phyloP scores from a whole-genome alignment of 129 eudicot genomes.

The Flaveria robusta region DNA sequence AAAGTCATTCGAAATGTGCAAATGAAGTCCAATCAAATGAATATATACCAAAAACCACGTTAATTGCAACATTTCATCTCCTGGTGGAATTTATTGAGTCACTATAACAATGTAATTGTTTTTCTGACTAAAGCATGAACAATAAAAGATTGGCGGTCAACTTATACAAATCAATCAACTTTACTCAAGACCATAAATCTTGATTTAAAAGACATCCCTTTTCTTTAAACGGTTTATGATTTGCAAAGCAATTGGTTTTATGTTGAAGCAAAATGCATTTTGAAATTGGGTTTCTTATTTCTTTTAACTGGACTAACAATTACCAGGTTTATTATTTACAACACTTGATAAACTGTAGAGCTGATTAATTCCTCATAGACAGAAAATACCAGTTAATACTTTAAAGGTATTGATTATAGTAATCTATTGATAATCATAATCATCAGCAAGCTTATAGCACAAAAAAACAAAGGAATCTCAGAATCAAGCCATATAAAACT shows the following conservation, averaged over 20 bases:
- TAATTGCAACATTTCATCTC: too few species aligned
- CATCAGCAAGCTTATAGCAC: neutral
- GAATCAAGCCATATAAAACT: neutral
- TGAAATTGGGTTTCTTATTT: neutral
- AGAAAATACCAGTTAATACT: neutral
- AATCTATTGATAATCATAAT: neutral
- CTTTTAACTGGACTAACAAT: neutral
- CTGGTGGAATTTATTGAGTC: neutral
- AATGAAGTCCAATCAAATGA: too few species aligned
- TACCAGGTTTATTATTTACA: neutral
- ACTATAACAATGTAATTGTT: neutral
- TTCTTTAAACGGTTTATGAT: neutral
- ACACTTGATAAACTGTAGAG: neutral
- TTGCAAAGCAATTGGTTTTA: slow-evolving; percentile 1
- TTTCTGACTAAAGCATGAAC: neutral
- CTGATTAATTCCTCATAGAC: neutral
- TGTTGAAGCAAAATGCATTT: neutral
- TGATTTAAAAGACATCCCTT: neutral
- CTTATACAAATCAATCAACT: neutral
- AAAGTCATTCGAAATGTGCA: too few species aligned
- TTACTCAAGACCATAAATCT: neutral
- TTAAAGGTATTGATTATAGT: neutral
- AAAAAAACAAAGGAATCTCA: neutral
- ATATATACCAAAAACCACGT: too few species aligned
- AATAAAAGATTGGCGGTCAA: neutral